A percentile compares a stretch with the other conserved stretches of the same genome.
phyloP scores from a whole-genome alignment of 2,329 filamentous ascomycete genomes.

The Aureobasidium sp. region DNA sequence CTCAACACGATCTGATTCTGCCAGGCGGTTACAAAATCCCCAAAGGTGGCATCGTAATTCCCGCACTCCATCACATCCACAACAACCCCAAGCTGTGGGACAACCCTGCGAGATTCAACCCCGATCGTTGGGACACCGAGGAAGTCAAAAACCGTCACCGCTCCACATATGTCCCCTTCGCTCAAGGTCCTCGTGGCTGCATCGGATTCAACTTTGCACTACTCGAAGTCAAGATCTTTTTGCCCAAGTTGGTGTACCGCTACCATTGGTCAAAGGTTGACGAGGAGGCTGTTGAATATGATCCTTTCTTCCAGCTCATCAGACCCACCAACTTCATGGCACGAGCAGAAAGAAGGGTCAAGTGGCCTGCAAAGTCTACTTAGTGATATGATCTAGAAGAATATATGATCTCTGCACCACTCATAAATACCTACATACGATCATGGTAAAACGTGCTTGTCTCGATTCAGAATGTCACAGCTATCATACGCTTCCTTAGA shows the following conservation, averaged over 20 bases:
- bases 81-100: constrained; percentile 50
- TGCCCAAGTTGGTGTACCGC: constrained; percentile 51
- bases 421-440: neutral
- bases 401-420: neutral
- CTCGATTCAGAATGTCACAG: neutral
- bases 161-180: constrained; percentile 52
- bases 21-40: constrained; percentile 52
- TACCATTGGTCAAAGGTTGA: constrained; percentile 49
- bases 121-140: constrained; percentile 51
- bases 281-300: constrained; percentile 47
- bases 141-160: constrained; percentile 45
- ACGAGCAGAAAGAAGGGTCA: constrained; percentile 40
- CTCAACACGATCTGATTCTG: constrained; percentile 48
- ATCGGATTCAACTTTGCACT: constrained; percentile 59
- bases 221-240: constrained; percentile 51
- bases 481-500: neutral
- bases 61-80: constrained; percentile 39
- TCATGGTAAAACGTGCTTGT: neutral
- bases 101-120: constrained; percentile 50
- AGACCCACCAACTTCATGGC: constrained; percentile 49
- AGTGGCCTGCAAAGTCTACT: constrained; percentile 36
- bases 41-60: constrained; percentile 45
- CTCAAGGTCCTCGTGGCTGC: constrained; percentile 48
- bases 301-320: constrained; percentile 53
- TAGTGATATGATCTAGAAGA: neutral